Base-by-base conservation (phyloP, 768 basidiomycete species). In the Tylopilus plumbeoviolaceoides region DNA sequence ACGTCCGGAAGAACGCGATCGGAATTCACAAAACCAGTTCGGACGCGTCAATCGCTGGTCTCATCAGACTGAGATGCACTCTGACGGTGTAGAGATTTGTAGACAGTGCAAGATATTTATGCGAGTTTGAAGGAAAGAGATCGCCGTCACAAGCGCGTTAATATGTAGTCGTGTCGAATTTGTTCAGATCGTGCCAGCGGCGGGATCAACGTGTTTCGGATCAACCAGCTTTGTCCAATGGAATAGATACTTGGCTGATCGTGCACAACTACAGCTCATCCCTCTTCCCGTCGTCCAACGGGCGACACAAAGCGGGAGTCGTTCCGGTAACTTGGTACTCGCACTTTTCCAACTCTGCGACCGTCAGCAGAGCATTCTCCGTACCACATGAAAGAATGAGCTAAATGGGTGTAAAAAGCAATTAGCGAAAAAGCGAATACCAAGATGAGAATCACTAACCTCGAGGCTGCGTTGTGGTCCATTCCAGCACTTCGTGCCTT, bases 281-380 rank as follows among this genome's bases (percentile, higher is more conserved):
- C 35, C 63, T 70, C 33, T 35, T 61, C 31, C 59, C 62, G 21
- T 73, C 69, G n/a, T 71, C 73, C 35, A 70, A 61, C 2, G 68
- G 60, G 27, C 81, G 66, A 66, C 94, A 98, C 49, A 97, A 69
- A 2, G 93, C 92, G 11, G 94, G 94, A 0, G 83, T 81, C 33
- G 91, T 94, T 21, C 80, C 93, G 10, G 83, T 90, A 63, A 93
- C 81, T 63, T 86, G 83, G 63, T 98, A 98, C 70, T 95, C 92
- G 73, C 95, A 98, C 73, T 98, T 98, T 71, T 98, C 94, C 18
- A 95, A 79, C 72, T 99, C 97, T 42, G 79, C 78, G 5, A 98
- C 83, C 1, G 83, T 79, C 14, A 86, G 70, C 31, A 99, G 70
- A 4, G 77, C 78, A 63, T 98, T 98, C 63, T 94, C 87, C 1